Conservation (phyloP, 2,329 filamentous ascomycete species). For the Fusarium redolens region DNA sequence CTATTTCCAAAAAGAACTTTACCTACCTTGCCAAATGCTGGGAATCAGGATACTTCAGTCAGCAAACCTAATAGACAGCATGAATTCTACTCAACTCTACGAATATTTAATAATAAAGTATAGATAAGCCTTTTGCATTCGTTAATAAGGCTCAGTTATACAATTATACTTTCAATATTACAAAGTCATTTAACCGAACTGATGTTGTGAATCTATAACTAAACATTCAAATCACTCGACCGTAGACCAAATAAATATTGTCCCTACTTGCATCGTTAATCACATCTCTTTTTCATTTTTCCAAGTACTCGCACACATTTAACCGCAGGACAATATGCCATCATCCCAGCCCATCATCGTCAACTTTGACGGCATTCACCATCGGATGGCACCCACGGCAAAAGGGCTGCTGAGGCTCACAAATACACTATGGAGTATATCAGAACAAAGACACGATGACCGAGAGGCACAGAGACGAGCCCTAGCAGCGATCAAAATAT, state of each 20-base stretch:
- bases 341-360: too few species aligned
- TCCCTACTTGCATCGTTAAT: neutral
- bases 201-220: neutral
- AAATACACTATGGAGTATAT: neutral
- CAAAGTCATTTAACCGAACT: neutral
- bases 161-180: too few species aligned
- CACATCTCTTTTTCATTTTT: too few species aligned
- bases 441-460: neutral
- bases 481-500: neutral
- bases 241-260: neutral
- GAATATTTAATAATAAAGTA: too few species aligned
- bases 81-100: too few species aligned
- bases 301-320: accelerated
- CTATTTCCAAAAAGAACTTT: too few species aligned
- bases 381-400: too few species aligned
- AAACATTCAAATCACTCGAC: neutral
- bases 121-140: too few species aligned
- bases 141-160: neutral
- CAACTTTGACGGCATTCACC: accelerated
- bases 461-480: conserved; percentile 1
- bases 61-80: too few species aligned
- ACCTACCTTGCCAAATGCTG: too few species aligned
- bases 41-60: too few species aligned
- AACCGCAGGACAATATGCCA: neutral
- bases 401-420: neutral